These are phyloP conservation scores for Colletotrichum siamense DNA, from an alignment of 2,329 filamentous ascomycete species.

Conservation along the genomic window DNA sequence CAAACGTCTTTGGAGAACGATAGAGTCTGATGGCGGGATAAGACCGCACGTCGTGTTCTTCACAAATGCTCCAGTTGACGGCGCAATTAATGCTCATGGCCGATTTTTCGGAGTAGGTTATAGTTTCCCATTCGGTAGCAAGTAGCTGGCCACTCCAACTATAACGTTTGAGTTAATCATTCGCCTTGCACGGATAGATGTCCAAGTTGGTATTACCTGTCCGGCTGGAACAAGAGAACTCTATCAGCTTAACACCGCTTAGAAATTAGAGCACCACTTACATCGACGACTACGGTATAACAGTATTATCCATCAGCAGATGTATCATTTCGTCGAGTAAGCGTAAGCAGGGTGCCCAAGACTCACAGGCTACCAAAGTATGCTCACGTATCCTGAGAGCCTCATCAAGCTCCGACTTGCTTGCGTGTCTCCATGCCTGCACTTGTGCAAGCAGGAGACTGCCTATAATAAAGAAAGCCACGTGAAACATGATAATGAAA, in stretches of 20 bases:
- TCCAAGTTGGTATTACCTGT: background rate
- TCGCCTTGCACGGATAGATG: background rate
- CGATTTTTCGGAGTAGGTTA: background rate
- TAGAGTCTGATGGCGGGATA: slow-evolving; percentile 53
- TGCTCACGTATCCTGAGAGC: slow-evolving; percentile 22
- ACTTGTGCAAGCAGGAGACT: background rate
- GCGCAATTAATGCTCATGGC: slow-evolving; percentile 46
- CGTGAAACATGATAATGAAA: background rate
- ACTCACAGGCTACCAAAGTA: slow-evolving; percentile 38
- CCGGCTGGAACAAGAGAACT: background rate
- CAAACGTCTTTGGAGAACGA: slow-evolving; percentile 33
- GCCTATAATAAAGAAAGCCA: background rate
- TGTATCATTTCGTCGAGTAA: too few species aligned
- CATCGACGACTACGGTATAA: background rate
- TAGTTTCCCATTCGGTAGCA: slow-evolving; percentile 23
- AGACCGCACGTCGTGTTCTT: slow-evolving; percentile 44
- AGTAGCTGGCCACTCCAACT: slow-evolving; percentile 20
- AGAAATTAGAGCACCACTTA: background rate
- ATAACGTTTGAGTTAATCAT: background rate
- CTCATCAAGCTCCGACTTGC: background rate
- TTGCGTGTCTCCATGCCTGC: background rate
- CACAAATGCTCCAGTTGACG: slow-evolving; percentile 38
- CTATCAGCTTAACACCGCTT: background rate
- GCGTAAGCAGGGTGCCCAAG: background rate
- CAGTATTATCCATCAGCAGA: background rate